Evolutionary conservation across 1,139 yeast species (phyloP).

Genomic region (Geotrichum aggregatum): DNA sequence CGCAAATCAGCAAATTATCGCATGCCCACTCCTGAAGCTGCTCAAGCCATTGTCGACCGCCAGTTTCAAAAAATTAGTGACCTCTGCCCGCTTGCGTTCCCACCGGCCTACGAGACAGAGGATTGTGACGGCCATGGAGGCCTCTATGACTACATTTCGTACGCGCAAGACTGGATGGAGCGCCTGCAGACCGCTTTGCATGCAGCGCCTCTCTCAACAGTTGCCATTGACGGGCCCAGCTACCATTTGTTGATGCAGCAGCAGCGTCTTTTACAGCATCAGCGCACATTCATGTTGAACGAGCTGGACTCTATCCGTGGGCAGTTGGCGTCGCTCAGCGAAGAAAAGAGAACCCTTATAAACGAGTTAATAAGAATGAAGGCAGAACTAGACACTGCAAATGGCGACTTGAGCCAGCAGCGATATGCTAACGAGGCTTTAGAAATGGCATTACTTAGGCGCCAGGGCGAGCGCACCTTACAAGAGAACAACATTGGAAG

Average conservation of each 20-base stretch:
- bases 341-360: neutral
- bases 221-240: neutral
- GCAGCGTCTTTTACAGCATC: neutral
- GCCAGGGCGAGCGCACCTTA: too few relatives aligned
- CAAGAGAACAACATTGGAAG: neutral
- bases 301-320: neutral
- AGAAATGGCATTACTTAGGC: neutral
- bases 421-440: neutral
- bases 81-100: neutral
- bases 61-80: neutral
- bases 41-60: neutral
- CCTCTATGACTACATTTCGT: neutral
- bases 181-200: neutral
- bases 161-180: constrained; percentile 6
- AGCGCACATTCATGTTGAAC: neutral
- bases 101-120: neutral
- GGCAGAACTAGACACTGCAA: neutral
- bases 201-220: neutral
- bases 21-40: neutral
- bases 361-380: neutral
- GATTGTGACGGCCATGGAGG: neutral
- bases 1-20: neutral
- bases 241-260: constrained; percentile 1
- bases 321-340: neutral
- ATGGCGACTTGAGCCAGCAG: neutral